Base-by-base conservation (phyloP, 805 yeast species). In the Suhomyces sp. region DNA sequence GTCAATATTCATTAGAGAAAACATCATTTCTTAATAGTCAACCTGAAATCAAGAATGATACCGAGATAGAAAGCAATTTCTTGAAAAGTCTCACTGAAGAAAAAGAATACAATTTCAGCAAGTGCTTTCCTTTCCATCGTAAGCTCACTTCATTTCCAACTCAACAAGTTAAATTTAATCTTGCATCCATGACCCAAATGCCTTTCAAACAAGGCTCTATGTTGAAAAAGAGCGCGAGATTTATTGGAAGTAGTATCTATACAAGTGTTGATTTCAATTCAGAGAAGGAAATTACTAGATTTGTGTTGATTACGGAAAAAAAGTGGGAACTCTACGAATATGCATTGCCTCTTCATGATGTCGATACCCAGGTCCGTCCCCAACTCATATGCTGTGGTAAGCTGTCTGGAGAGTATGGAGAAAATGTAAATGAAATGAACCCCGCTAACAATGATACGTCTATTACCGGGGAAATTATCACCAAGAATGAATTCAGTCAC, bases 51-150 rank as follows among this genome's bases (percentile, higher is more conserved):
- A 14, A 36, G 19, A 42, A 36, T 21, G 28, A 34, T 8, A 29
- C 39, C 8, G 17, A 30, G n/a, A 33, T 47, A 27, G 59, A 53
- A 28, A 36, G 46, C 28, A 51, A 43, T 23, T 31, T 51, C 12
- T 29, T 56, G 10, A 38, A 53, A 25, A 43, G 36, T 19, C 39
- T 55, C 19, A 57, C 53, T 28, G 72, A 65, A 41, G 53, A 54
- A 18, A 78, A 80, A 43, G 95, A 86, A 52, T 69, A 74, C 36
- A 70, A 79, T 35, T 87, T 81, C 55, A 79, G 81, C 5, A 83
- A 80, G 48, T 86, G 91, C 48, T 88, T 87, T 59, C 97, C 97
- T 0, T 76, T 79, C 36, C 85, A 83, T 53, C 70, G 95, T 40
- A 81, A 57, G 63, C 77, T 33, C 64, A 72, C 60, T 42, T 72